Conservation (phyloP, 345 rosid species). For the Pistacia vera region DNA sequence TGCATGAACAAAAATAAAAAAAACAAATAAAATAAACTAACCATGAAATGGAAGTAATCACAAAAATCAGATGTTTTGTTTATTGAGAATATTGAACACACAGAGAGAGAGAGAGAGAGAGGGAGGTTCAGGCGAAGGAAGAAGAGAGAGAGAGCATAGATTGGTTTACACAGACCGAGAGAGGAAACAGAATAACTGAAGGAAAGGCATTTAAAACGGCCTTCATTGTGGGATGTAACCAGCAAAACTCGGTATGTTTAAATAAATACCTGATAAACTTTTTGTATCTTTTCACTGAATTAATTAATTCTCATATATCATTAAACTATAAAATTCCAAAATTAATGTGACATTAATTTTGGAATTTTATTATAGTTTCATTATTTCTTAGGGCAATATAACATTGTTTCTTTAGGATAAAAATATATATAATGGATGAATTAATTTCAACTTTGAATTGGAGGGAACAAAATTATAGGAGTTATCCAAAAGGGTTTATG, state of each 20-base stretch:
- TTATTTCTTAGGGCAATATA: no score
- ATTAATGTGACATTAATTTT: no score
- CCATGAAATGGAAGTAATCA: conserved; percentile 20
- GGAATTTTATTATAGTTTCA: no score
- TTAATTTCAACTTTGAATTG: background rate
- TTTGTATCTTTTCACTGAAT: no score
- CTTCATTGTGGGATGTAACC: conserved; percentile 26
- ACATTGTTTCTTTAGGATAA: no score
- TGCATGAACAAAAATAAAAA: background rate
- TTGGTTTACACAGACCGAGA: conserved; percentile 7
- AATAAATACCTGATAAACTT: background rate
- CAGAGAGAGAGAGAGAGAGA: background rate
- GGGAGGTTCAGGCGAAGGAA: conserved; percentile 14
- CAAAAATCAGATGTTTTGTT: background rate
- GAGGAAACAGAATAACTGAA: conserved; percentile 32
- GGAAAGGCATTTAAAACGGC: conserved; percentile 41
- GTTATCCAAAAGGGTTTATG: no score
- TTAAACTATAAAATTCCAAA: no score
- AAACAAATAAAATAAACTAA: conserved; percentile 16
- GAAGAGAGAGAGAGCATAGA: conserved; percentile 4
- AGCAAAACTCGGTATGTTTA: conserved; percentile 24
- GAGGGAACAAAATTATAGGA: background rate
- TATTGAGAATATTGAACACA: conserved; percentile 5
- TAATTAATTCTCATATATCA: no score
- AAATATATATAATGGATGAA: background rate